Evolutionary conservation across 108 stramenopile species (phyloP), one percentile per base, ranked within the genome.

Genomic region (Fragilaria crotonensis): DNA sequence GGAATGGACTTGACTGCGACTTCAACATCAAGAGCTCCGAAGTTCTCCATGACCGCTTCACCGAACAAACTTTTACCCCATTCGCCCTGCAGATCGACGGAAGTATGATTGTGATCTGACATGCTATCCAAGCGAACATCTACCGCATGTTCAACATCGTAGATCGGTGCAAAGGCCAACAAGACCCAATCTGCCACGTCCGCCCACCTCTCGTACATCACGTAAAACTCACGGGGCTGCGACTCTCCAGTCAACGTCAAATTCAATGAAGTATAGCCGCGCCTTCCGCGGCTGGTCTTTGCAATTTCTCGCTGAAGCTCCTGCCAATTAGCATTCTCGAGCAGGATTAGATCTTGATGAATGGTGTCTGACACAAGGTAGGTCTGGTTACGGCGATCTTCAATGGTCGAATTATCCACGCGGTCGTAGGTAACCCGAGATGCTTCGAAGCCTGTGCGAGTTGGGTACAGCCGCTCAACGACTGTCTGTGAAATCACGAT

Each of bases 311-410:
- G 3, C 44, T 3, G 0, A 0, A 67, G 31, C n/a, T 27, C 33
- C 1, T 52, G 27, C 66, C 66, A 67, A 29, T 67, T 50, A 0
- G 66, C 60, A 53, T 61, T 67, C 4, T 60, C 33, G 4, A 67
- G 60, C 23, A 20, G n/a, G 17, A 62, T 57, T 0, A 69, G 32
- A 5, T 19, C 33, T 27, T 57, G 47, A 48, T 56, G 31, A 2
- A 69, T 57, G 26, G 66, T 67, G 61, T 67, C 66, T n/a, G 59
- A 61, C 21, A 67, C 66, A 11, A 61, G 29, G 27, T 61, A 67
- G 17, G 66, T 67, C 29, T 53, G 66, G 53, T 67, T 67, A 3
- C 66, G 48, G 0, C 66, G 66, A 53, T 67, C 66, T 3, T 61
- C 59, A 25, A 53, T 7, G 2, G 61, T 48, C 7, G 59, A 51